Conservation (phyloP, 73 alveolate genomes). For the Paramecium biaurelia region DNA sequence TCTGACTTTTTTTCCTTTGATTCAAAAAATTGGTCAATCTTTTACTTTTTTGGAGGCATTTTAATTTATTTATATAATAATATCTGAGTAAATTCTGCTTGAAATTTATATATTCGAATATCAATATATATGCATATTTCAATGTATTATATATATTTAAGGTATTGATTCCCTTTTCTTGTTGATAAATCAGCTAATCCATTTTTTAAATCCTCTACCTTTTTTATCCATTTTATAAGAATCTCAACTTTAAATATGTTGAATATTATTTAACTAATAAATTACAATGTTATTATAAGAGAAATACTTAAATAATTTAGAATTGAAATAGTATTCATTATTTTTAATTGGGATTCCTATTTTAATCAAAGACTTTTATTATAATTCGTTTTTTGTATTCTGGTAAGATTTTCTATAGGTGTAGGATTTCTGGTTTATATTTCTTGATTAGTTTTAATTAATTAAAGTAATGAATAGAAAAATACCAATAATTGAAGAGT, state of each 20-base stretch:
- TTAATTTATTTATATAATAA: background rate
- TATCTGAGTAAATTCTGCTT: background rate
- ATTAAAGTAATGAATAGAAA: conserved; percentile 18
- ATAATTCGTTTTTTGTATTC: background rate
- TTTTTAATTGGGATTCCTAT: background rate
- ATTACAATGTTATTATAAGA: no score
- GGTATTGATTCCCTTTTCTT: background rate
- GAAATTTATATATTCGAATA: background rate
- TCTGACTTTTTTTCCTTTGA: background rate
- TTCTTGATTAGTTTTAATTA: background rate
- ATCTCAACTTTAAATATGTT: no score
- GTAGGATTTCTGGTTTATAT: background rate
- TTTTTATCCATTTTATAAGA: no score
- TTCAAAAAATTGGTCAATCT: conserved; percentile 15
- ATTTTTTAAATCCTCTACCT: no score
- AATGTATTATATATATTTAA: no score
- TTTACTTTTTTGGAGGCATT: conserved; percentile 46
- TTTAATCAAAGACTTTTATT: background rate
- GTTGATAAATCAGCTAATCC: background rate
- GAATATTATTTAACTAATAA: no score
- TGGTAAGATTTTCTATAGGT: background rate
- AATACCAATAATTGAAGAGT: background rate
- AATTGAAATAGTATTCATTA: background rate
- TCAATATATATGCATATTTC: background rate
- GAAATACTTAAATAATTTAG: no score